These are phyloP conservation scores for Bacidia gigantensis DNA, from an alignment of 495 filamentous ascomycete species.

Conservation along the genomic window DNA sequence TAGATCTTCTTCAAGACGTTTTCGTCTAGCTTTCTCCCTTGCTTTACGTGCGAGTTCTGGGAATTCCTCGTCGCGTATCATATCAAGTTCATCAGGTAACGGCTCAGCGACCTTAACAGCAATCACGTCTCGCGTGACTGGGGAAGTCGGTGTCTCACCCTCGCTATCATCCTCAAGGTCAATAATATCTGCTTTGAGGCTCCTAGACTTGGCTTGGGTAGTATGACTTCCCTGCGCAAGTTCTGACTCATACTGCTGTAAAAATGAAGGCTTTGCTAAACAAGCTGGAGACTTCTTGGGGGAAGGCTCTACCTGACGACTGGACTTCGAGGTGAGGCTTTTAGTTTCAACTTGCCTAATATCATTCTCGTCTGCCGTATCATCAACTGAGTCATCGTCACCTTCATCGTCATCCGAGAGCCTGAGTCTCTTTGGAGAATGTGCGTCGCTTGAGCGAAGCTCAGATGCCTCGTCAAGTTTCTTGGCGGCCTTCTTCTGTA, in stretches of 20 bases:
- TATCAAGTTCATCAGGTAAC: background rate
- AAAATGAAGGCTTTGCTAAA: slow-evolving; percentile 3
- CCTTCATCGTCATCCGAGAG: slow-evolving; percentile 9
- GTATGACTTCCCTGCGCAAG: background rate
- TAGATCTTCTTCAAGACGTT: slow-evolving; percentile 16
- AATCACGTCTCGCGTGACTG: background rate
- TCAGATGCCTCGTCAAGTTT: slow-evolving; percentile 24
- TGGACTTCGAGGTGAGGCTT: background rate
- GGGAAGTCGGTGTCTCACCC: background rate
- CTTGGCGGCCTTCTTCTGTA: slow-evolving; percentile 22
- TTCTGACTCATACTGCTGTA: slow-evolving; percentile 12
- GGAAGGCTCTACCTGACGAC: background rate
- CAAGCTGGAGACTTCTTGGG: background rate
- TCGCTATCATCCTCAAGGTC: slow-evolving; percentile 22
- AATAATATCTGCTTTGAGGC: slow-evolving; percentile 9
- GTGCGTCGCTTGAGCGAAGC: slow-evolving; percentile 6
- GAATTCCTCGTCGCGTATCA: slow-evolving; percentile 30
- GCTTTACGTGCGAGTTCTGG: slow-evolving; percentile 26
- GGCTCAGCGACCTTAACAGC: background rate
- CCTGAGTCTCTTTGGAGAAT: slow-evolving; percentile 10
- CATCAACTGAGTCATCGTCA: slow-evolving; percentile 9
- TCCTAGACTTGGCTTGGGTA: slow-evolving; percentile 8
- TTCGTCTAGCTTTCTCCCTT: slow-evolving; percentile 20
- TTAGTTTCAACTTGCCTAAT: background rate
- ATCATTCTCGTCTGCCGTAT: background rate